Conservation (phyloP, 2,329 filamentous ascomycete species). For the Neodidymelliopsis sp. region DNA sequence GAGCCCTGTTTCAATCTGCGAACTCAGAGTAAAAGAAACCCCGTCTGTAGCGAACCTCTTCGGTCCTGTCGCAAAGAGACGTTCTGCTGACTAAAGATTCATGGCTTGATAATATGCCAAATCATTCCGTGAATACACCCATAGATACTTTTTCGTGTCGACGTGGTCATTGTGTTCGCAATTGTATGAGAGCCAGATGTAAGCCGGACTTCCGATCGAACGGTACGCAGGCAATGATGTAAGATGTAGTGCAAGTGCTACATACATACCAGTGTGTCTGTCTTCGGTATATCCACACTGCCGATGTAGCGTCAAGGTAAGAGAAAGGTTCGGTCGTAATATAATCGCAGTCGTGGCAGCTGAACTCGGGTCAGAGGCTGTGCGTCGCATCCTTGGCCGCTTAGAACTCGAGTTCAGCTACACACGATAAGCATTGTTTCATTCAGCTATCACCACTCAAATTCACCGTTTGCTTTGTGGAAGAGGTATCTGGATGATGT, state of each 20-base stretch:
- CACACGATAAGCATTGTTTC: conserved; percentile 25
- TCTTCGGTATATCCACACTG: neutral
- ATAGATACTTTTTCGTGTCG: no score
- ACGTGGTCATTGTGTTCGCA: no score
- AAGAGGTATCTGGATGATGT: conserved; percentile 79
- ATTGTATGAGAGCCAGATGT: no score
- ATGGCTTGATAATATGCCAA: no score
- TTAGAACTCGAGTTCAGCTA: conserved; percentile 36
- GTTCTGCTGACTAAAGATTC: no score
- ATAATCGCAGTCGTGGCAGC: conserved; percentile 15
- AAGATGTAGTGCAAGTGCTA: conserved; percentile 2
- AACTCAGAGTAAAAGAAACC: no score
- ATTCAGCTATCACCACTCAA: conserved; percentile 78
- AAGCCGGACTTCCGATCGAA: conserved; percentile 15
- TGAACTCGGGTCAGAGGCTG: conserved; percentile 18
- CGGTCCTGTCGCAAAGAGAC: no score
- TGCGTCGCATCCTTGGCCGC: conserved; percentile 4
- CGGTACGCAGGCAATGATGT: conserved; percentile 11
- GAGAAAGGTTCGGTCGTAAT: conserved; percentile 1
- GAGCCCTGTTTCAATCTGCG: no score
- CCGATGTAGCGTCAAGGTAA: neutral
- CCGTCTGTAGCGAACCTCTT: no score
- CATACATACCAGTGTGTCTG: neutral
- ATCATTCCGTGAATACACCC: no score
- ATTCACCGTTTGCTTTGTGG: conserved; percentile 96